A percentile compares a stretch with the other conserved stretches of the same genome.
Conservation (phyloP, 1,284 basidiomycete genomes). For the Abortiporus biennis region DNA sequence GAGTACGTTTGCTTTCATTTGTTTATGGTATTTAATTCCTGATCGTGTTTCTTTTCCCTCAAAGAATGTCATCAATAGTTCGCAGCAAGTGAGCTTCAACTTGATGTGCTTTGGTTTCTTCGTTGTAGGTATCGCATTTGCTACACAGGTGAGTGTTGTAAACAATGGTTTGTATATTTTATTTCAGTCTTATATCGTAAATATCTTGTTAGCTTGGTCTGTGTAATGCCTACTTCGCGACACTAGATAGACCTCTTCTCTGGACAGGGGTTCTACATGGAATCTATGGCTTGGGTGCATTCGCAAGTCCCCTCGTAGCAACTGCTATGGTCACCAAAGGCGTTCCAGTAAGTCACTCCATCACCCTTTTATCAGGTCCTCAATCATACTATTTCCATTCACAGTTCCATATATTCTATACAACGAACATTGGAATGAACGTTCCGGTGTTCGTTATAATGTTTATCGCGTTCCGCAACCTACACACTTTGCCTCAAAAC, state of each 20-base stretch:
- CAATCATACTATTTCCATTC: not conserved
- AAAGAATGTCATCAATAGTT: conserved; percentile 27
- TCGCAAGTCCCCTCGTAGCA: conserved; percentile 25
- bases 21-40: not conserved
- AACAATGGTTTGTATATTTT: too few species aligned
- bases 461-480: conserved; percentile 20
- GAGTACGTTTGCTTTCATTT: conserved; percentile 16
- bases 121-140: conserved; percentile 23
- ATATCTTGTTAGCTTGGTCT: conserved; percentile 20
- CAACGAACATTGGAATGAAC: conserved; percentile 23
- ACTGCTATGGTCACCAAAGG: conserved; percentile 24
- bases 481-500: conserved; percentile 16
- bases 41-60: not conserved
- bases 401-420: conserved; percentile 24
- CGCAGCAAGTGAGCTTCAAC: conserved; percentile 23
- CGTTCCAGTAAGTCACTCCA: conserved; percentile 18
- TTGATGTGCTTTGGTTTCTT: conserved; percentile 29
- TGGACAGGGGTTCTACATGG: conserved; percentile 27
- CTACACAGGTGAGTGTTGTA: conserved; percentile 24
- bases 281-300: conserved; percentile 26
- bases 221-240: conserved; percentile 26
- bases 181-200: not conserved
- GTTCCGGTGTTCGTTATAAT: conserved; percentile 19
- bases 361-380: not conserved
- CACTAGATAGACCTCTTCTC: conserved; percentile 23